Conservation (phyloP, 2,329 filamentous ascomycete genomes). For the Colletotrichum limetticola region DNA sequence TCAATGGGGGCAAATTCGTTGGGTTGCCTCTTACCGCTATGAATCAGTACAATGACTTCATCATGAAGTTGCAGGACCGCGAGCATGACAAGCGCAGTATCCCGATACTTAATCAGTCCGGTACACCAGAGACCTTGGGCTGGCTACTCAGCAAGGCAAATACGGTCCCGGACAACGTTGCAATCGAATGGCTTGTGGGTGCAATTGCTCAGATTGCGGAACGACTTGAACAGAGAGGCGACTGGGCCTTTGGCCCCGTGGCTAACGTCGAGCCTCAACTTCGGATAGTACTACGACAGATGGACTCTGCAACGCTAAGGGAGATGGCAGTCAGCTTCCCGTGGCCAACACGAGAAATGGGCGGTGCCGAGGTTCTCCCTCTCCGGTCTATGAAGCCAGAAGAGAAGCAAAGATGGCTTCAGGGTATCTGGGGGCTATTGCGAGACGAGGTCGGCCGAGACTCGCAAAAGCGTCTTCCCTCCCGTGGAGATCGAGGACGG, state of each 20-base stretch:
- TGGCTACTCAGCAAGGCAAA: conserved; percentile 47
- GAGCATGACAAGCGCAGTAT: conserved; percentile 50
- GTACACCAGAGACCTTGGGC: conserved; percentile 46
- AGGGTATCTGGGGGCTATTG: conserved; percentile 44
- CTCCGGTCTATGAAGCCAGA: conserved; percentile 48
- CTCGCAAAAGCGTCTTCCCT: background rate
- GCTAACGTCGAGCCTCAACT: conserved; percentile 45
- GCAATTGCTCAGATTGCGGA: conserved; percentile 47
- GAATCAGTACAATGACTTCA: conserved; percentile 48
- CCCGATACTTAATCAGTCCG: conserved; percentile 48
- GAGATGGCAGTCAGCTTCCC: conserved; percentile 51
- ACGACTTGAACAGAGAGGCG: conserved; percentile 42
- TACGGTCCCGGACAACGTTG: conserved; percentile 45
- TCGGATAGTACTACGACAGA: conserved; percentile 45
- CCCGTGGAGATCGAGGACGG: background rate
- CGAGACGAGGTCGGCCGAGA: conserved; percentile 29
- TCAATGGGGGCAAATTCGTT: conserved; percentile 43
- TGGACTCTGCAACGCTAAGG: conserved; percentile 43
- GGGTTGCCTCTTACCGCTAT: conserved; percentile 44
- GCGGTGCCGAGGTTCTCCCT: conserved; percentile 47
- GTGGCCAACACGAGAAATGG: conserved; percentile 49
- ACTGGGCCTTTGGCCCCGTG: conserved; percentile 44
- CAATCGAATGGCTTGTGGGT: conserved; percentile 47
- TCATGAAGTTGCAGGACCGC: conserved; percentile 46
- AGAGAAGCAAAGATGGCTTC: conserved; percentile 48